These are phyloP conservation scores for Rhodotorula sp. DNA, from an alignment of 1,284 basidiomycete genomes.

Conservation along the genomic window DNA sequence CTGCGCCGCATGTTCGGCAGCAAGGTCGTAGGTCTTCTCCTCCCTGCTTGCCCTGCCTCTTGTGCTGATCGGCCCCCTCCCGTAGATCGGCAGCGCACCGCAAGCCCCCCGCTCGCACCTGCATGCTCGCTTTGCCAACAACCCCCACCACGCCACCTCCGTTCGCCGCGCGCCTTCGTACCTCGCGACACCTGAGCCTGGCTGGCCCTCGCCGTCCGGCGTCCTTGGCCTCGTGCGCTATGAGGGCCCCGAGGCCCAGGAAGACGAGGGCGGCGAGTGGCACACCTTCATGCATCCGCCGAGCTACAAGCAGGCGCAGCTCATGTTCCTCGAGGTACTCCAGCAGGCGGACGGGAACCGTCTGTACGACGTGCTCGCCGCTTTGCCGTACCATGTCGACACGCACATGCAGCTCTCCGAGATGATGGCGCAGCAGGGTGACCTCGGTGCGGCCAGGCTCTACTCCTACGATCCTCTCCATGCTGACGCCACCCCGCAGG, in stretches of 20 bases:
- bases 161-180: conserved; percentile 44
- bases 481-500: conserved; percentile 43
- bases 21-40: conserved; percentile 69
- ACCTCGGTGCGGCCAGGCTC: conserved; percentile 40
- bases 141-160: conserved; percentile 45
- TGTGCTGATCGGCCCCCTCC: not conserved
- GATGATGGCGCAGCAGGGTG: conserved; percentile 47
- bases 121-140: conserved; percentile 44
- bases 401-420: conserved; percentile 79
- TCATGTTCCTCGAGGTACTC: conserved; percentile 68
- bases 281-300: conserved; percentile 84
- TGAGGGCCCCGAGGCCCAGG: conserved; percentile 25
- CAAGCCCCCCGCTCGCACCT: conserved; percentile 42
- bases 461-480: too few relatives aligned
- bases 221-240: conserved; percentile 61
- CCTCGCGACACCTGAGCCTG: conserved; percentile 49
- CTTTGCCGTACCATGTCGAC: conserved; percentile 77
- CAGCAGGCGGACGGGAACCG: conserved; percentile 53
- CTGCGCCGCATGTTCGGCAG: conserved; percentile 89
- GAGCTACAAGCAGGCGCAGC: conserved; percentile 75
- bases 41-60: not conserved
- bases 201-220: conserved; percentile 54
- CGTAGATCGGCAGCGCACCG: conserved; percentile 10
- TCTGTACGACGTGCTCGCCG: conserved; percentile 56
- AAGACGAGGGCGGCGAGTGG: conserved; percentile 56